phyloP scores from a whole-genome alignment of 768 basidiomycete species.

The Neoboletus magnificus region DNA sequence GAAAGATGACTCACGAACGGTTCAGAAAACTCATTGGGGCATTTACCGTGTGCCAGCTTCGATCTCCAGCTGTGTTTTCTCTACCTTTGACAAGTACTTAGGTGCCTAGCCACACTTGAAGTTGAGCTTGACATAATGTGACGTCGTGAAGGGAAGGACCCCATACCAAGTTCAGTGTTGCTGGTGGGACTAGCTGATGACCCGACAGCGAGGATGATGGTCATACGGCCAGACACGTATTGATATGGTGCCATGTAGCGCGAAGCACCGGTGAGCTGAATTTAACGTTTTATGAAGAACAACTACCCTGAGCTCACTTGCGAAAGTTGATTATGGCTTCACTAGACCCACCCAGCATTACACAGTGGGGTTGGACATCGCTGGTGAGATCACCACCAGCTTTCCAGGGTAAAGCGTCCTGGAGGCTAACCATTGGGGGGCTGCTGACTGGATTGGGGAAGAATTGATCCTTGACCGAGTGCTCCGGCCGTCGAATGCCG shows the following conservation, averaged over 20 bases:
- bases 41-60: not conserved
- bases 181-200: not conserved
- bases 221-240: not conserved
- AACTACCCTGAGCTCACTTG: not conserved
- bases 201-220: not conserved
- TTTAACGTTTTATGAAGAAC: no score
- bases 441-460: not conserved
- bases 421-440: not conserved
- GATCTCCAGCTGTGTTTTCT: not conserved
- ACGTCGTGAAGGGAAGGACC: not conserved
- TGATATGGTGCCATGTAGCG: not conserved
- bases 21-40: not conserved
- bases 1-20: not conserved
- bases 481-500: not conserved
- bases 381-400: no score
- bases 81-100: not conserved
- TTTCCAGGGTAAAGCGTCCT: not conserved
- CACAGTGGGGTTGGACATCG: not conserved
- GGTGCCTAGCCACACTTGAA: not conserved
- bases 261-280: not conserved
- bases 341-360: not conserved
- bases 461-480: not conserved
- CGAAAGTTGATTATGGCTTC: not conserved
- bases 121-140: not conserved
- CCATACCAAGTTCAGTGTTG: not conserved